phyloP scores from a whole-genome alignment of 2,329 filamentous ascomycete species.

The Cadophora luteo-olivacea region DNA sequence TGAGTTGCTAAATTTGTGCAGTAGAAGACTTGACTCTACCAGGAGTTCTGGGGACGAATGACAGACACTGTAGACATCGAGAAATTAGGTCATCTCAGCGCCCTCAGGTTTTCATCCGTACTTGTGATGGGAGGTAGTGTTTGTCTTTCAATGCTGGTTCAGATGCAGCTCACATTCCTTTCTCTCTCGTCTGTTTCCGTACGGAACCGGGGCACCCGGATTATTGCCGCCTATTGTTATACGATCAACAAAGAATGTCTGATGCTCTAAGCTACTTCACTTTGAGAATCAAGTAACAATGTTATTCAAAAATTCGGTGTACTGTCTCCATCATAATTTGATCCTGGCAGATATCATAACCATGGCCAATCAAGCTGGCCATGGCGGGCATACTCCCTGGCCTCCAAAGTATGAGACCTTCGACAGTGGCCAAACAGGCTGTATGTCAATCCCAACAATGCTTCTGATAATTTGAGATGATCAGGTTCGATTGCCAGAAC shows the following conservation, averaged over 20 bases:
- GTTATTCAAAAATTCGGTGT: no score
- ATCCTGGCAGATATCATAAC: not conserved
- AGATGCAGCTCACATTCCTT: not conserved
- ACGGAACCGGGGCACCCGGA: not conserved
- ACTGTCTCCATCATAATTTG: not conserved
- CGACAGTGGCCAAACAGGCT: not conserved
- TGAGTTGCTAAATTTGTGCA: no score
- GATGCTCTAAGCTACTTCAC: no score
- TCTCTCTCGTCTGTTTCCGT: not conserved
- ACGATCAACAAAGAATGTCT: not conserved
- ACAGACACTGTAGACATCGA: no score
- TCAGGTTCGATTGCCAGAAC: not conserved
- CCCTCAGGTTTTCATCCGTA: not conserved
- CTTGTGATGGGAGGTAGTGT: not conserved
- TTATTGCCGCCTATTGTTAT: not conserved
- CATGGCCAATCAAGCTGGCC: not conserved
- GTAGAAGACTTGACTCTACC: no score
- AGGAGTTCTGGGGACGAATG: no score
- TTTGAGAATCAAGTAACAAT: not conserved
- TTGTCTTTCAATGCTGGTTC: no score
- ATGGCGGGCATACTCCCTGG: not conserved
- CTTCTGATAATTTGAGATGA: not conserved
- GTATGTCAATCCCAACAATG: not conserved
- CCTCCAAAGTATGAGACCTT: not conserved
- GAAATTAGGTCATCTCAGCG: not conserved